phyloP scores from a whole-genome alignment of 2,329 filamentous ascomycete genomes.

The Arthrinium phaeospermum region DNA sequence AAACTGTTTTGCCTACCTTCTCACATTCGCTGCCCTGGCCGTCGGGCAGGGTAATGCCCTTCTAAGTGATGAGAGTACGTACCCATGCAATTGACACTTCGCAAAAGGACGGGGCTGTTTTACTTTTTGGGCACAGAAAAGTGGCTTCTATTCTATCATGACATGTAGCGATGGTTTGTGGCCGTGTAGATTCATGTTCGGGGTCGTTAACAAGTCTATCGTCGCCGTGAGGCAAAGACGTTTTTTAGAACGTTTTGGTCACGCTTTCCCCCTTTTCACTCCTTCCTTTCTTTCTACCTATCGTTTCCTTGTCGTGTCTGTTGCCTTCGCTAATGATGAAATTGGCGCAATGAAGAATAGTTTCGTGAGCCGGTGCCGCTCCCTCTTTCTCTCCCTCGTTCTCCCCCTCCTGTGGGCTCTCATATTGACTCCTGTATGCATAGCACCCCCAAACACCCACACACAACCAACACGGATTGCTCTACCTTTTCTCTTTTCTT shows the following conservation, averaged over 20 bases:
- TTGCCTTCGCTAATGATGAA: neutral
- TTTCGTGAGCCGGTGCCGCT: neutral
- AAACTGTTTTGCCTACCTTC: neutral
- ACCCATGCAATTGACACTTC: neutral
- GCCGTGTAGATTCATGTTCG: neutral
- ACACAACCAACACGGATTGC: neutral
- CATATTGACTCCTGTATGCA: neutral
- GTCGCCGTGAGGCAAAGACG: neutral
- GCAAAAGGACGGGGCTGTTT: neutral
- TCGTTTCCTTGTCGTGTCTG: neutral
- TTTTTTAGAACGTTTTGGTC: neutral
- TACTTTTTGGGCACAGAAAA: neutral
- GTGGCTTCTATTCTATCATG: neutral
- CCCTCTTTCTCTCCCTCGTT: neutral
- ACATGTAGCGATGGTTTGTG: neutral
- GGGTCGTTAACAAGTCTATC: slow-evolving; percentile 8
- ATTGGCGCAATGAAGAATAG: neutral
- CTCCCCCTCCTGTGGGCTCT: neutral
- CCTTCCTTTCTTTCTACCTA: neutral
- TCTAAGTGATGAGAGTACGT: neutral
- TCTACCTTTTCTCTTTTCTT: neutral
- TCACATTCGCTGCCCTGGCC: neutral
- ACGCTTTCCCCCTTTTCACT: neutral
- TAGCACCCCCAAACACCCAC: neutral
- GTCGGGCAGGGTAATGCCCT: neutral